These are phyloP conservation scores for Nakazawaea molendinolei DNA, from an alignment of 805 yeast genomes.

Conservation along the genomic window DNA sequence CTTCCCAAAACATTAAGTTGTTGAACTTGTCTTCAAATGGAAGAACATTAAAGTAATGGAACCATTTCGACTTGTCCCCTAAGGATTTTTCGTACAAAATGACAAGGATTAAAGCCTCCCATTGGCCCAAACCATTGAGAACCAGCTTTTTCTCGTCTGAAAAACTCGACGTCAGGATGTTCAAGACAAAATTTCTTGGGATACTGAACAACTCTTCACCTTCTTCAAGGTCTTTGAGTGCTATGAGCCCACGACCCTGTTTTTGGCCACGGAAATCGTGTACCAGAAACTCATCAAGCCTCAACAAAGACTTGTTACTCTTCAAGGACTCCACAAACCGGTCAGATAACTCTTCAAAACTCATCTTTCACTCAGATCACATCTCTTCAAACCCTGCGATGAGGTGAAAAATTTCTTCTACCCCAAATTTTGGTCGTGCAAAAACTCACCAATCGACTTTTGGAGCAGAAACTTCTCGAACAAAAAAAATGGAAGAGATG, in stretches of 20 bases:
- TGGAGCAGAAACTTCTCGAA: too few species aligned
- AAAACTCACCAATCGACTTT: too few species aligned
- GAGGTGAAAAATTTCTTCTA: too few species aligned
- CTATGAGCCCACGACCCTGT: constrained; percentile 79
- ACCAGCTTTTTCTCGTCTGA: constrained; percentile 25
- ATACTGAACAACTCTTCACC: constrained; percentile 67
- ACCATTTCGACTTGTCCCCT: constrained; percentile 52
- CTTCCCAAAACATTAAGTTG: constrained; percentile 76
- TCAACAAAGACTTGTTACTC: constrained; percentile 35
- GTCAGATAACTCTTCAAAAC: constrained; percentile 27
- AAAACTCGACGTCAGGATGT: constrained; percentile 51
- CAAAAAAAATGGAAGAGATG: too few species aligned
- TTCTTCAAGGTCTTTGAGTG: constrained; percentile 48
- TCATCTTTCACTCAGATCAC: constrained; percentile 8
- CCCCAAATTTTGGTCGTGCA: too few species aligned
- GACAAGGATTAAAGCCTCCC: constrained; percentile 74
- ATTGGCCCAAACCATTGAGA: constrained; percentile 45
- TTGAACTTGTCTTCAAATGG: constrained; percentile 48
- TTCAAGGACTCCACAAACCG: constrained; percentile 40
- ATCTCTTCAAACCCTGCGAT: not conserved
- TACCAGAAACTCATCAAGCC: constrained; percentile 46
- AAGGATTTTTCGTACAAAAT: constrained; percentile 54
- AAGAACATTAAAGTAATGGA: constrained; percentile 60
- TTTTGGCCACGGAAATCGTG: constrained; percentile 49
- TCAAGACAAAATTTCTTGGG: constrained; percentile 53